Base-by-base conservation (phyloP, 1,139 yeast species). In the Suhomyces maxii region DNA sequence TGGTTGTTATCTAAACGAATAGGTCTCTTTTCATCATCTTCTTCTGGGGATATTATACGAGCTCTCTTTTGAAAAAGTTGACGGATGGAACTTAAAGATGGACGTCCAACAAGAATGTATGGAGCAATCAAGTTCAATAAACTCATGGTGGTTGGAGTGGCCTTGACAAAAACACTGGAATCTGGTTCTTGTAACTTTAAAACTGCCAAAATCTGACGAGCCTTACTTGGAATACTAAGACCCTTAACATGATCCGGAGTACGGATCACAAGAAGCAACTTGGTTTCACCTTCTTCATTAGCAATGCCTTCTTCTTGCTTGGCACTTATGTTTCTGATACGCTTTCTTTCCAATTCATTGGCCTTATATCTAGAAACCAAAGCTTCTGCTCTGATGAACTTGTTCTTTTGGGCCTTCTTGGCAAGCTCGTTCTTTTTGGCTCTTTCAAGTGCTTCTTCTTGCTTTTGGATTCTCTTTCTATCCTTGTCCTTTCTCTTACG, bases 401-500 rank as follows among this genome's bases (percentile, higher is more conserved):
- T 83, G 43, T 66, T 67, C 60, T 71, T 71, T 47, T 68, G 68
- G 45, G 67, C 67, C 44, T 65, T 69, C 55, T 69, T 55, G 12
- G 43, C 23, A 28, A 45, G 70, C 56, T 70, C 74, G 55, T 70
- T 71, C 44, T 64, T 63, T 30, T 57, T 55, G 18, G 34, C 40
- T 44, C 53, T 49, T 23, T 50, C 56, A 33, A 57, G 53, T 41
- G 69, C 70, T 46, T 70, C 69, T 48, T 75, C 85, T 60, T 82
- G 88, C 60, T 81, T 83, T 59, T 81, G 84, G 49, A 85, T 60
- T 63, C 90, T 79, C 57, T 83, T 73, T 64, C 86, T 74, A 61
- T 86, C 91, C 51, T 84, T 86, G 61, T 85, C 81, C 71, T 86
- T 86, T 68, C 95, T 81, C 73, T 86, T 86, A 60, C 84, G 82